Conservation (phyloP, 352 stramenopile genomes). For the Pythium sp. region DNA sequence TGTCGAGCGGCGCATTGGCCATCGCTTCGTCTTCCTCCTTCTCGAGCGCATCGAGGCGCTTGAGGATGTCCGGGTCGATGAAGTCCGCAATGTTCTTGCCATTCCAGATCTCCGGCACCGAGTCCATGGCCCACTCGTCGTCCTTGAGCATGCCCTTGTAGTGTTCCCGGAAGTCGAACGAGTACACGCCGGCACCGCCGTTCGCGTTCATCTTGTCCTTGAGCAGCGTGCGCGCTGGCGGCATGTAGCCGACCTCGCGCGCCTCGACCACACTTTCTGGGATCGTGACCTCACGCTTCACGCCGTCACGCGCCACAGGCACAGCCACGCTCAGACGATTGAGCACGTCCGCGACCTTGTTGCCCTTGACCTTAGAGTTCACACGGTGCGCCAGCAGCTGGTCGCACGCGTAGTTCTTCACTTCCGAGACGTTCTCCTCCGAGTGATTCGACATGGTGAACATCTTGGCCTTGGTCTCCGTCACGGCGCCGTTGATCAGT, state of each 20-base stretch:
- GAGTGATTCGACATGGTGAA: slow-evolving; percentile 98
- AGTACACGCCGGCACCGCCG: slow-evolving; percentile 97
- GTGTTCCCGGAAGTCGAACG: slow-evolving; percentile 96
- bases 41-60: slow-evolving; percentile 94
- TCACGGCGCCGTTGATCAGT: slow-evolving; percentile 78
- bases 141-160: slow-evolving; percentile 95
- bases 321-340: slow-evolving; percentile 96
- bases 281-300: slow-evolving; percentile 91
- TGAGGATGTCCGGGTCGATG: slow-evolving; percentile 98
- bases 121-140: slow-evolving; percentile 96
- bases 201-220: slow-evolving; percentile 93
- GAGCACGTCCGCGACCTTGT: slow-evolving; percentile 96
- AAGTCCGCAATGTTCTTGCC: slow-evolving; percentile 99
- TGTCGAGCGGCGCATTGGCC: slow-evolving; percentile 86
- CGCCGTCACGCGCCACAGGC: slow-evolving; percentile 91
- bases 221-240: slow-evolving; percentile 46
- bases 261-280: slow-evolving; percentile 89
- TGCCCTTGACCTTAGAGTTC: slow-evolving; percentile 92
- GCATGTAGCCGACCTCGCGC: slow-evolving; percentile 53
- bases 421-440: slow-evolving; percentile 95
- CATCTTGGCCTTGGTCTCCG: slow-evolving; percentile 87
- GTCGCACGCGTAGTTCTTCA: slow-evolving; percentile 96
- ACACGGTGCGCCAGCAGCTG: slow-evolving; percentile 94
- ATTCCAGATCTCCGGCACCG: slow-evolving; percentile 99
- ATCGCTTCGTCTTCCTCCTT: slow-evolving; percentile 96